phyloP scores from a whole-genome alignment of 352 stramenopile species.

The Pythium utonaiense region DNA sequence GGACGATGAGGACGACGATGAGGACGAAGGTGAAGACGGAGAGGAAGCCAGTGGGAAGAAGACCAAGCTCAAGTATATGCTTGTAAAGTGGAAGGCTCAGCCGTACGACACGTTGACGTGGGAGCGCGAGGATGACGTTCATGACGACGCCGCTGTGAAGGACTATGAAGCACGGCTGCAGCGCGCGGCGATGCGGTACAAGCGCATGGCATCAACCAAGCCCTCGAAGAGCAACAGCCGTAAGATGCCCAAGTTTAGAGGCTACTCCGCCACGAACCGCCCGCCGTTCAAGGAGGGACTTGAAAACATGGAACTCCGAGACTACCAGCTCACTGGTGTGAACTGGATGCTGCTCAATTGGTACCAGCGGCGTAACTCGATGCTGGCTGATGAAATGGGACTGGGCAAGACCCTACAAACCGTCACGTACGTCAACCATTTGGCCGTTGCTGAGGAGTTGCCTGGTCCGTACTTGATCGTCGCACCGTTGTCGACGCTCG shows the following conservation, averaged over 20 bases:
- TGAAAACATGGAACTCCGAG: slow-evolving; percentile 86
- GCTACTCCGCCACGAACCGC: slow-evolving; percentile 56
- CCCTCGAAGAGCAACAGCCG: slow-evolving; percentile 24
- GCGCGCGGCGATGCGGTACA: slow-evolving; percentile 46
- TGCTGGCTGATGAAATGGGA: slow-evolving; percentile 99
- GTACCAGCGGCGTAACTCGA: slow-evolving; percentile 96
- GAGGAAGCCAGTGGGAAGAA: slow-evolving; percentile 10
- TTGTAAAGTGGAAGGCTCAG: slow-evolving; percentile 99
- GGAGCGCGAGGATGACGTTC: slow-evolving; percentile 97
- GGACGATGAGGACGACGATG: slow-evolving; percentile 37
- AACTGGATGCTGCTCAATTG: slow-evolving; percentile 99
- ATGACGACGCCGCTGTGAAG: slow-evolving; percentile 75
- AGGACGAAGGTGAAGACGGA: slow-evolving; percentile 6
- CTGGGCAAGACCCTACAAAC: slow-evolving; percentile 96
- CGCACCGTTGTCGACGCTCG: slow-evolving; percentile 96
- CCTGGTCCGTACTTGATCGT: slow-evolving; percentile 97
- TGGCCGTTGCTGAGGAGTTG: slow-evolving; percentile 93
- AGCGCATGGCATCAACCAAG: slow-evolving; percentile 35
- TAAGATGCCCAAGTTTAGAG: slow-evolving; percentile 64
- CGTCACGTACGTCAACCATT: slow-evolving; percentile 94
- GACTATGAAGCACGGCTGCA: slow-evolving; percentile 75
- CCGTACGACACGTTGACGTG: slow-evolving; percentile 98
- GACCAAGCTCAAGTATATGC: slow-evolving; percentile 88
- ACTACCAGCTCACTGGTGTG: slow-evolving; percentile 99
- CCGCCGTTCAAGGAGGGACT: slow-evolving; percentile 52